Evolutionary conservation across 768 basidiomycete species (phyloP).

Genomic region (Leccinum obscurum): DNA sequence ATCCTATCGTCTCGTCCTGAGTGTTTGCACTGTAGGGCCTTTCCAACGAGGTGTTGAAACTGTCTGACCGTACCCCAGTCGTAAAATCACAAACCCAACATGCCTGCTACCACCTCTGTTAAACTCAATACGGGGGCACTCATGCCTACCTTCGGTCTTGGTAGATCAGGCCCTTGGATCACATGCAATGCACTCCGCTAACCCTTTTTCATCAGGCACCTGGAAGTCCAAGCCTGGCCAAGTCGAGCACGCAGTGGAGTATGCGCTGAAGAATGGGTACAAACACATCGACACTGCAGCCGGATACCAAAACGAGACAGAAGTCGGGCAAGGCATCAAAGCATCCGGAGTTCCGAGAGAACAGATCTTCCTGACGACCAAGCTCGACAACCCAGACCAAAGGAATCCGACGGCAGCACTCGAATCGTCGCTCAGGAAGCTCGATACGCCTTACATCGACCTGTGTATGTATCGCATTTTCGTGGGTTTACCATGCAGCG

Average conservation of each 20-base stretch:
- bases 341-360: slow-evolving; percentile 69
- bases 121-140: slow-evolving; percentile 75
- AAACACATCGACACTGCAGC: slow-evolving; percentile 70
- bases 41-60: not conserved
- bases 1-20: no score
- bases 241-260: slow-evolving; percentile 73
- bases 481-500: not conserved
- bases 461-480: slow-evolving; percentile 50
- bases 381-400: slow-evolving; percentile 67
- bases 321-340: slow-evolving; percentile 80
- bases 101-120: slow-evolving; percentile 51
- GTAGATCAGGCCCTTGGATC: slow-evolving; percentile 31
- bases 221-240: slow-evolving; percentile 74
- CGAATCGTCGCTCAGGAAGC: slow-evolving; percentile 61
- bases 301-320: slow-evolving; percentile 71
- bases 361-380: slow-evolving; percentile 80
- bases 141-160: slow-evolving; percentile 76
- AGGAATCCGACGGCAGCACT: slow-evolving; percentile 59
- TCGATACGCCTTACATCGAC: slow-evolving; percentile 77
- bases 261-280: slow-evolving; percentile 75
- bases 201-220: slow-evolving; percentile 49
- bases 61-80: not conserved
- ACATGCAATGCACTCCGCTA: not conserved
- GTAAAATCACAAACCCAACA: slow-evolving; percentile 21
- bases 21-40: no score